phyloP scores from a whole-genome alignment of 139 green algal genomes.

The Eudorina sp. region DNA sequence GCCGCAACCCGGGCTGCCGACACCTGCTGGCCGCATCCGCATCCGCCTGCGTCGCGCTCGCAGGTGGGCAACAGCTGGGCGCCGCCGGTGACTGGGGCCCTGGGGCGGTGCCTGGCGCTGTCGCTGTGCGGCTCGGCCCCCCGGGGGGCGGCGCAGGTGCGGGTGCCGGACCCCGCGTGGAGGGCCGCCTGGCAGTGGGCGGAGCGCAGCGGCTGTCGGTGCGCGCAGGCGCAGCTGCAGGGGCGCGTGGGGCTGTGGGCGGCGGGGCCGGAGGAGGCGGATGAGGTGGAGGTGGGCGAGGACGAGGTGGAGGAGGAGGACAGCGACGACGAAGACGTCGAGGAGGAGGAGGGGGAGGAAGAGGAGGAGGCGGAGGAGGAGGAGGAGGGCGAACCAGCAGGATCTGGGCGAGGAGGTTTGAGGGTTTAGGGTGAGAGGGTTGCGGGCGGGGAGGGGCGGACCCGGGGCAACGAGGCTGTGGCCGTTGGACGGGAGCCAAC shows the following conservation, averaged over 20 bases:
- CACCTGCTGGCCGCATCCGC: too few species aligned
- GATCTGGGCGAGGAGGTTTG: neutral
- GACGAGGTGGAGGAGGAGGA: neutral
- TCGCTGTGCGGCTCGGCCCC: neutral
- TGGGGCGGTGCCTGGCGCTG: slow-evolving; percentile 20
- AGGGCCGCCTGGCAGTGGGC: neutral
- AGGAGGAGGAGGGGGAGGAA: neutral
- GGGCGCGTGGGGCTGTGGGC: neutral
- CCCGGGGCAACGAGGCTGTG: too few species aligned
- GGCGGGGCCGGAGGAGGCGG: slow-evolving; percentile 21
- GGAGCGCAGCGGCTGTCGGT: too few species aligned
- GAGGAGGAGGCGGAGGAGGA: slow-evolving; percentile 8
- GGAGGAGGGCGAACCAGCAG: slow-evolving; percentile 10
- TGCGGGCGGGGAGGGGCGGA: too few species aligned
- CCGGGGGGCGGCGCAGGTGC: neutral
- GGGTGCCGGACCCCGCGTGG: neutral
- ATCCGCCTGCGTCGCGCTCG: too few species aligned
- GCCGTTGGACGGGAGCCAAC: too few species aligned
- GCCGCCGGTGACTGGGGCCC: neutral
- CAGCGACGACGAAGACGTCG: neutral
- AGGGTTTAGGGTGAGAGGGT: too few species aligned
- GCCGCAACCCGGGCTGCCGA: too few species aligned
- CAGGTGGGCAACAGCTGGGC: slow-evolving; percentile 42
- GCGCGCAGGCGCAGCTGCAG: neutral
- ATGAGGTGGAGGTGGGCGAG: neutral